These are phyloP conservation scores for Trichoderma reesei DNA, from an alignment of 495 filamentous ascomycete species.

Conservation along the genomic window DNA sequence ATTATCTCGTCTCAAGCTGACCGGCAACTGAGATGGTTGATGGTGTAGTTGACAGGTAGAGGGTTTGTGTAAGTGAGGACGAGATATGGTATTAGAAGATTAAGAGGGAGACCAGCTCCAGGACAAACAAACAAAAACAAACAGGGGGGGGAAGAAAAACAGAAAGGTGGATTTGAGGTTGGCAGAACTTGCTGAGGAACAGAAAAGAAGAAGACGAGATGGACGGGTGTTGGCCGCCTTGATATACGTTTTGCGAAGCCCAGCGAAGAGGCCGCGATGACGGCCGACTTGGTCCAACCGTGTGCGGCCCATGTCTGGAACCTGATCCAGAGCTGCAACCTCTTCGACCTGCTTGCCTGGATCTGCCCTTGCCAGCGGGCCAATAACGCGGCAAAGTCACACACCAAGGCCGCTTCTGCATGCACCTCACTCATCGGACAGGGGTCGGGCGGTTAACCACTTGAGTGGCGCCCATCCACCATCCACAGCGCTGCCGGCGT, in stretches of 20 bases:
- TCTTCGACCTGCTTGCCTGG: not conserved
- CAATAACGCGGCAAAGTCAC: constrained; percentile 5
- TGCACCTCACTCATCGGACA: not conserved
- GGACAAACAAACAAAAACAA: constrained; percentile 35
- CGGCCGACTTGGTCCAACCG: not conserved
- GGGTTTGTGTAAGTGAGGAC: constrained; percentile 18
- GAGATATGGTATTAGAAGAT: constrained; percentile 21
- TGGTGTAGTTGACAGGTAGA: constrained; percentile 25
- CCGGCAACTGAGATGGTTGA: constrained; percentile 33
- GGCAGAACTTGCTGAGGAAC: constrained; percentile 65
- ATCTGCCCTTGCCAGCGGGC: not conserved
- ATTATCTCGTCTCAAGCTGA: constrained; percentile 31
- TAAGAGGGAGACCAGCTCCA: constrained; percentile 45
- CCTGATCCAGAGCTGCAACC: not conserved
- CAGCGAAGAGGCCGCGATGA: not conserved
- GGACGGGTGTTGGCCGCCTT: constrained; percentile 14
- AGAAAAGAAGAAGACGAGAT: constrained; percentile 36
- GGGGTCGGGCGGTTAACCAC: constrained; percentile 6
- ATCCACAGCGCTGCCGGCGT: constrained; percentile 5
- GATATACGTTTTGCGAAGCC: constrained; percentile 4
- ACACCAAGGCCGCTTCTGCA: not conserved
- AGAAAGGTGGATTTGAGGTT: constrained; percentile 46
- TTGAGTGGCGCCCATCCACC: not conserved
- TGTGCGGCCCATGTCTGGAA: not conserved
- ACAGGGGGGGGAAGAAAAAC: constrained; percentile 39